Conservation (phyloP, 768 basidiomycete genomes). For the Sarcomyxa edulis region DNA sequence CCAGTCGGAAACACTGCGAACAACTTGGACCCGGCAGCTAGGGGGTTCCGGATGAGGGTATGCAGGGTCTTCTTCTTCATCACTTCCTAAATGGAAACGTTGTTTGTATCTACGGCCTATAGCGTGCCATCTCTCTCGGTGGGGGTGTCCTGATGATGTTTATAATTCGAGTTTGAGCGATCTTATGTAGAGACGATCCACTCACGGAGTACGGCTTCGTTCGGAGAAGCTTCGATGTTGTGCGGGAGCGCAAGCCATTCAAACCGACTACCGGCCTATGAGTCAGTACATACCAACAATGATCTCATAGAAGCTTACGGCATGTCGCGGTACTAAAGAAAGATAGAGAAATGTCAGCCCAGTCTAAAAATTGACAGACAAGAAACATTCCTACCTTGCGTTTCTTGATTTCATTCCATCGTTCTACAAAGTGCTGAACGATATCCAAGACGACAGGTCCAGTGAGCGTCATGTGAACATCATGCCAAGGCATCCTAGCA, state of each 20-base stretch:
- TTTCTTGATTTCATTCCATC: constrained; percentile 88
- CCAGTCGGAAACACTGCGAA: constrained; percentile 91
- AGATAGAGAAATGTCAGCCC: no score
- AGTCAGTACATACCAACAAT: neutral
- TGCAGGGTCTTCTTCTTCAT: constrained; percentile 31
- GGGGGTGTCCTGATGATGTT: constrained; percentile 51
- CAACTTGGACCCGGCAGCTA: constrained; percentile 69
- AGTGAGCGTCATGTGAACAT: constrained; percentile 84
- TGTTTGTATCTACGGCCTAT: constrained; percentile 60
- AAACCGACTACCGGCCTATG: constrained; percentile 30
- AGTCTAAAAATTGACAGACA: no score
- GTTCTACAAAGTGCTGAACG: constrained; percentile 87
- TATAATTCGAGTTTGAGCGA: neutral
- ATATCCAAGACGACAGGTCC: constrained; percentile 88
- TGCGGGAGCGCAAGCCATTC: constrained; percentile 82
- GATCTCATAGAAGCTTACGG: constrained; percentile 29
- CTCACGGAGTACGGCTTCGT: constrained; percentile 60
- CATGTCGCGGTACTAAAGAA: constrained; percentile 37
- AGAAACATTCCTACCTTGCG: constrained; percentile 49
- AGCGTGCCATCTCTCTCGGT: constrained; percentile 53
- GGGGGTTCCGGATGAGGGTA: constrained; percentile 40
- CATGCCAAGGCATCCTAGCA: constrained; percentile 93
- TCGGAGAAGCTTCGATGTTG: constrained; percentile 50
- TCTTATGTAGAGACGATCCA: constrained; percentile 1
- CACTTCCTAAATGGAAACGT: constrained; percentile 49